A percentile compares a stretch with the other conserved stretches of the same genome.
phyloP scores from a whole-genome alignment of 2,329 filamentous ascomycete species.

The Bipolaris bicolor region DNA sequence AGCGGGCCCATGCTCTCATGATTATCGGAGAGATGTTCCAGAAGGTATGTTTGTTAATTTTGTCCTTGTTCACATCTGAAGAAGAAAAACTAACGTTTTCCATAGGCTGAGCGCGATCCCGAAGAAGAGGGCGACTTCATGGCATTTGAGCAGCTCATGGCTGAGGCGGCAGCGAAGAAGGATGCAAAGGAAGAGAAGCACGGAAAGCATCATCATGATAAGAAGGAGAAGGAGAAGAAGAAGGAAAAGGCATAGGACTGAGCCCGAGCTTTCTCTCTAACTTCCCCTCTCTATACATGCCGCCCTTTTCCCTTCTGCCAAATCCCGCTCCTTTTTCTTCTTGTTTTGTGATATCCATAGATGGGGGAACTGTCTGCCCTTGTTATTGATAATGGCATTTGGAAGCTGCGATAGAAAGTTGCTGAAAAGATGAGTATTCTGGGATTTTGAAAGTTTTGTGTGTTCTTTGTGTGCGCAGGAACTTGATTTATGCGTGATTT shows the following conservation, averaged over 20 bases:
- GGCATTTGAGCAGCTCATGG: constrained; percentile 97
- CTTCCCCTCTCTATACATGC: background rate
- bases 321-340: constrained; percentile 14
- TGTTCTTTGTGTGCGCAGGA: too few relatives aligned
- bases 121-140: constrained; percentile 99
- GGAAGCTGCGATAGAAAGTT: background rate
- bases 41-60: constrained; percentile 65
- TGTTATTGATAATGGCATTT: background rate
- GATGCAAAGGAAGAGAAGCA: constrained; percentile 79
- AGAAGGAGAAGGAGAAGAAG: constrained; percentile 41
- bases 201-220: constrained; percentile 67
- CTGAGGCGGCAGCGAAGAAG: constrained; percentile 95
- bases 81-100: background rate
- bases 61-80: background rate
- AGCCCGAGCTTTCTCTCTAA: background rate
- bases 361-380: constrained; percentile 17
- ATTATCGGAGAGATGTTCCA: constrained; percentile 88
- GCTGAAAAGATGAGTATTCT: background rate
- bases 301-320: background rate
- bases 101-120: constrained; percentile 80
- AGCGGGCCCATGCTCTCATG: constrained; percentile 87
- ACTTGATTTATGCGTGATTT: too few relatives aligned
- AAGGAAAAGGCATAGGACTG: constrained; percentile 31
- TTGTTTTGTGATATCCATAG: constrained; percentile 40
- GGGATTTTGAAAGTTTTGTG: too few relatives aligned